Base-by-base conservation (phyloP, 2,329 filamentous ascomycete genomes). In the Calonectria multiphialidica region DNA sequence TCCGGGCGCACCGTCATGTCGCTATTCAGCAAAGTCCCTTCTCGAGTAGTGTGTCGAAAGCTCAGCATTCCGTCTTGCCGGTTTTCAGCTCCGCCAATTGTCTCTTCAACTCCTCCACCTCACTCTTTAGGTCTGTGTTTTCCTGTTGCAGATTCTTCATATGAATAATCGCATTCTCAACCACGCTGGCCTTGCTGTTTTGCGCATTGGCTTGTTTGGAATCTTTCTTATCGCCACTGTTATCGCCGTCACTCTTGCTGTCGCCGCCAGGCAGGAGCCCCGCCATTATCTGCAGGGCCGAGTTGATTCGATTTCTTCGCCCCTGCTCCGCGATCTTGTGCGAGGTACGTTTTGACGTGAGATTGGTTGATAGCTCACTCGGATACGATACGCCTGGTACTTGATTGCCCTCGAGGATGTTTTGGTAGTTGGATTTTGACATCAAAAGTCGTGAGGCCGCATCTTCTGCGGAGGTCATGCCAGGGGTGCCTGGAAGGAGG, bases 301-400 rank as follows among this genome's bases (percentile, higher is more conserved):
- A 94, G 82, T 99, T 99, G 84, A 99, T 98, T 59, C 97, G 92
- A 81, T 99, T 98, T 71, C 97, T 90, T 59, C 97, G 92, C 8
- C 97, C 97, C 85, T 99, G 97, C 84, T 99, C 97, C 21, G 97
- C 97, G 76, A 99, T 95, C 84, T 99, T 99, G 86, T 99, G 97
- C 50, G 95, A 98, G 2, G 97, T 98, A 66, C 96, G 93, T 86
- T 99, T 99, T 3, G 95, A 98, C 0, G 96, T 98, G 30, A 99
- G 87, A 76, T 98, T 98, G 25, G 96, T 97, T 8, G 96, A 98
- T 49, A 99, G 88, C 64, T 96, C 94, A 77, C 94, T 95, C 0
- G 96, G 96, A 78, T 98, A 98, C 1, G 93, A 94, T 15, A 98
- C 93, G 15, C 96, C 96, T 0, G 96, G 96, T 1, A 98, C 91